phyloP scores from a whole-genome alignment of 495 filamentous ascomycete species.

The Staphylotrichum tortipilum region DNA sequence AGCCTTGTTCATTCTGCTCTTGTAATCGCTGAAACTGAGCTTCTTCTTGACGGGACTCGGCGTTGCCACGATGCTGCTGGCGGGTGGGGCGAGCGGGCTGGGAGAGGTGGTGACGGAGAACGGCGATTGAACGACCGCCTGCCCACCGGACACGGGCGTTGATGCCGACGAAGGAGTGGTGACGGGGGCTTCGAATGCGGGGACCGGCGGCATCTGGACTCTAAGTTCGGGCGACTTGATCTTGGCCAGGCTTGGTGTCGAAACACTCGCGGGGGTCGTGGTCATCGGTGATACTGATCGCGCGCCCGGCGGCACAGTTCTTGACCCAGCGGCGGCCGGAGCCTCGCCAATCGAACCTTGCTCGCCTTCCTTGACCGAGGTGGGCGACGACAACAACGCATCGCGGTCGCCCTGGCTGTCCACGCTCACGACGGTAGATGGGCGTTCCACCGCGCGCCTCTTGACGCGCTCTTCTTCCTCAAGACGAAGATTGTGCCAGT shows the following conservation, averaged over 20 bases:
- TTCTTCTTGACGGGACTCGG: constrained; percentile 63
- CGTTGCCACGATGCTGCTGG: constrained; percentile 37
- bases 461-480: constrained; percentile 29
- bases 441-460: constrained; percentile 10
- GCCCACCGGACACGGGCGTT: constrained; percentile 38
- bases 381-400: constrained; percentile 10
- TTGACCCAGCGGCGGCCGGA: constrained; percentile 5
- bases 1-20: constrained; percentile 40
- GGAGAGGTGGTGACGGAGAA: constrained; percentile 29
- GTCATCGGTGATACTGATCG: constrained; percentile 6
- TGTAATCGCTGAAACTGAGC: constrained; percentile 66
- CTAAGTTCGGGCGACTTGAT: constrained; percentile 38
- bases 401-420: constrained; percentile 22
- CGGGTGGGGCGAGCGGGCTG: constrained; percentile 35
- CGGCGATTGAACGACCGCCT: constrained; percentile 45
- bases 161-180: constrained; percentile 25
- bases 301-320: constrained; percentile 21
- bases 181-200: constrained; percentile 26
- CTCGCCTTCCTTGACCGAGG: constrained; percentile 13
- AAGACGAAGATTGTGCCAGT: constrained; percentile 31
- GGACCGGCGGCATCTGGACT: constrained; percentile 43
- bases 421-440: constrained; percentile 24
- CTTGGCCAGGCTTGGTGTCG: constrained; percentile 19
- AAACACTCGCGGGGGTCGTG: constrained; percentile 5
- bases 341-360: constrained; percentile 1